A percentile compares a stretch with the other conserved stretches of the same genome.
phyloP scores from a whole-genome alignment of 2,329 filamentous ascomycete species.

The Corniculantispora saksenae region DNA sequence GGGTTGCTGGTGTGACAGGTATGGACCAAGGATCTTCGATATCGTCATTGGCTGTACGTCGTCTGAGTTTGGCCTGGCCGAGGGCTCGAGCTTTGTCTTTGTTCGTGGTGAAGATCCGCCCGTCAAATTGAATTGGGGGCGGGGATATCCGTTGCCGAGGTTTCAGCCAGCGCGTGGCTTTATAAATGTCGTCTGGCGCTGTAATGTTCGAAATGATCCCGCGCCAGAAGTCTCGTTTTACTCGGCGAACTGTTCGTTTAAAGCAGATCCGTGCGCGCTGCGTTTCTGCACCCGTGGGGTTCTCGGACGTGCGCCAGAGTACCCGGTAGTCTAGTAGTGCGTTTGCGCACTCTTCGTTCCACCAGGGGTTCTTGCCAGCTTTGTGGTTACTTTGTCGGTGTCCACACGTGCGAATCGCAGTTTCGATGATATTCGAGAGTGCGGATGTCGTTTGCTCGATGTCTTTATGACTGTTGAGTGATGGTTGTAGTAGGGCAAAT shows the following conservation, averaged over 20 bases:
- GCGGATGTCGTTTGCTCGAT: not conserved
- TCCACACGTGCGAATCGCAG: not conserved
- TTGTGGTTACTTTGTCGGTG: not conserved
- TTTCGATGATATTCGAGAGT: slow-evolving; percentile 3
- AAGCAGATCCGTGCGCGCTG: not conserved
- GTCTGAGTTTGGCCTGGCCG: no score
- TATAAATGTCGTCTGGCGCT: not conserved
- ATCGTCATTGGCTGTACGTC: no score
- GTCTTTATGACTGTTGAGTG: not conserved
- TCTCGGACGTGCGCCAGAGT: not conserved
- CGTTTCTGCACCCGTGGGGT: not conserved
- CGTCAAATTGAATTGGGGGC: not conserved
- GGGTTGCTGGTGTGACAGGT: no score
- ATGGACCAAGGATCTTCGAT: no score
- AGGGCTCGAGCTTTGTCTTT: no score
- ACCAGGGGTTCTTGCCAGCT: slow-evolving; percentile 3
- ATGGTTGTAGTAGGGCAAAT: not conserved
- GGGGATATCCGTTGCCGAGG: not conserved
- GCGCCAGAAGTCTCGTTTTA: slow-evolving; percentile 2
- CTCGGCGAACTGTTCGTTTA: not conserved
- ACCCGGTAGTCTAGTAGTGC: not conserved
- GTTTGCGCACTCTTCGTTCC: slow-evolving; percentile 10
- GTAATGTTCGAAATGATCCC: not conserved
- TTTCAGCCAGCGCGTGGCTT: slow-evolving; percentile 3
- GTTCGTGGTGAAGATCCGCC: not conserved